Base-by-base conservation (phyloP, 2,329 filamentous ascomycete genomes). In the Aspergillus tubingensis region DNA sequence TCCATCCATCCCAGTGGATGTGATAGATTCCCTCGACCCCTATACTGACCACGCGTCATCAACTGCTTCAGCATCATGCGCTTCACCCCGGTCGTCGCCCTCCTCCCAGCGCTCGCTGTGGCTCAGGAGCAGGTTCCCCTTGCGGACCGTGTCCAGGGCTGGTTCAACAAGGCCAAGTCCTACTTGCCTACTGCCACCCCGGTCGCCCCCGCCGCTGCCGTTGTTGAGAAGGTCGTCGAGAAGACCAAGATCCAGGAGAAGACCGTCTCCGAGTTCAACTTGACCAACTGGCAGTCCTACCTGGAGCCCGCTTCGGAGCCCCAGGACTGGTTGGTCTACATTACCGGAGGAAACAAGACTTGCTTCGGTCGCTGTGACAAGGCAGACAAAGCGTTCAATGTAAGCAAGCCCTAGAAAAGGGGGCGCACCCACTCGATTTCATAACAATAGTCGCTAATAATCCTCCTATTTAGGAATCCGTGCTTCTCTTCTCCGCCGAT, bases 301-400 rank as follows among this genome's bases (percentile, higher is more conserved):
- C 71, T 89, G 38, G 79, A 73, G 39, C 76, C 79, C 17, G 69
- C 74, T 25, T 65, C 69, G 2, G 60, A 72, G 76, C 62, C 76
- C 73, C 48, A 83, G 80, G 69, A 84, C 80, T 88, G 85, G 85
- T 76, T 87, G 65, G 73, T 89, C 55, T 87, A 81, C 70, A 73
- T 87, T 48, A 88, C 85, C 5, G 86, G 86, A 61, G 86, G 85
- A 48, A 88, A 89, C 77, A 83, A 83, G 74, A 87, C 85, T 39
- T 89, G 86, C 77, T 86, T 82, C 67, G 86, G 86, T 63, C 75
- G 81, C 62, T 89, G 86, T 73, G 80, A 70, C 30, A 77, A 76
- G 48, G 80, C 82, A 11, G 83, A 86, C 56, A 79, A 80, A 68
- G 83, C 83, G 6, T 82, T 79, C 74, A 80, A 81, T 64, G 79